Conservation (phyloP, 2,329 filamentous ascomycete genomes). For the Nemania serpens region DNA sequence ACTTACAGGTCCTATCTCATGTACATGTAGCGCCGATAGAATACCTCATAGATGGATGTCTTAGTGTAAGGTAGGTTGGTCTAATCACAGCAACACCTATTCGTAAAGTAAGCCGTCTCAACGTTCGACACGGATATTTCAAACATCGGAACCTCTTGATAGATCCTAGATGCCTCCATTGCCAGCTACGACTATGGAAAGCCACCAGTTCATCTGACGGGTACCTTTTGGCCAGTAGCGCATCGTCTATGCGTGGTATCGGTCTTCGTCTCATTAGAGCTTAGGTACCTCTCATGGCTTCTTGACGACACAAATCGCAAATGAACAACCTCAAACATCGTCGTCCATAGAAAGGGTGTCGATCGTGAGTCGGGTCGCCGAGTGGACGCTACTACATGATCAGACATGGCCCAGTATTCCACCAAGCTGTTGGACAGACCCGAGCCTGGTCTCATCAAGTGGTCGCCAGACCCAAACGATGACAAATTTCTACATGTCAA, state of each 20-base stretch:
- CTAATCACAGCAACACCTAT: too few relatives aligned
- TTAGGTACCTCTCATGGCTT: background rate
- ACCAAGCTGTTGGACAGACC: slow-evolving; percentile 58
- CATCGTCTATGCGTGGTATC: background rate
- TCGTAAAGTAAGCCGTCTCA: background rate
- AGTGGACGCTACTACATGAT: background rate
- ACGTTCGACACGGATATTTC: background rate
- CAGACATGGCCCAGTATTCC: slow-evolving; percentile 34
- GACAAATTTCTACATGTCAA: slow-evolving; percentile 70
- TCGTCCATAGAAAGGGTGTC: background rate
- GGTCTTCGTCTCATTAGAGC: background rate
- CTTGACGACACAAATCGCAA: background rate
- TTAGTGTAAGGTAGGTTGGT: too few relatives aligned
- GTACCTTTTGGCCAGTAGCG: background rate
- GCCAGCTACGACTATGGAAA: slow-evolving; percentile 1
- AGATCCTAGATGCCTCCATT: background rate
- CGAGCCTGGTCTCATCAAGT: slow-evolving; percentile 67
- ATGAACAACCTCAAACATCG: background rate
- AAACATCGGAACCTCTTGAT: background rate
- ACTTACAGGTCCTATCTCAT: too few relatives aligned
- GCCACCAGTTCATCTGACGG: background rate
- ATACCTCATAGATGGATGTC: too few relatives aligned
- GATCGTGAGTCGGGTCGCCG: background rate
- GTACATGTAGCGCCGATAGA: too few relatives aligned
- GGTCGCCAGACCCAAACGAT: slow-evolving; percentile 63